These are phyloP conservation scores for Penicillium sp. DNA, from an alignment of 2,329 filamentous ascomycete genomes.

Conservation along the genomic window DNA sequence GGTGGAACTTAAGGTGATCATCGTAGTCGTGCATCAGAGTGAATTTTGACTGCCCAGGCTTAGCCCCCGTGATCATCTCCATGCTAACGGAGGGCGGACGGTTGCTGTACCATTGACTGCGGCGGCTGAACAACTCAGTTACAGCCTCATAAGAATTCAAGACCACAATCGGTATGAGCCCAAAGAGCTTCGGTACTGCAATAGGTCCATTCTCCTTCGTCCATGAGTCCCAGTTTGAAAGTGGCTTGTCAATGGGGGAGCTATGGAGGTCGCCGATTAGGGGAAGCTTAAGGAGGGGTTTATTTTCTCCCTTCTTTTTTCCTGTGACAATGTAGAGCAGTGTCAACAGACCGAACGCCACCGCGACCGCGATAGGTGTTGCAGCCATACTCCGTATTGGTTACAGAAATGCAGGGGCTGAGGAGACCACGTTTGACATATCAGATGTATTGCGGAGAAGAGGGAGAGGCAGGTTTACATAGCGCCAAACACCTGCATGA, in stretches of 20 bases:
- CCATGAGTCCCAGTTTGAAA: constrained; percentile 36
- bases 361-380: not conserved
- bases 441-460: not conserved
- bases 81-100: constrained; percentile 38
- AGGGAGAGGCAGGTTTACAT: not conserved
- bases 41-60: constrained; percentile 21
- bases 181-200: constrained; percentile 26
- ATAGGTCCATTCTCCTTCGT: constrained; percentile 37
- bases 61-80: constrained; percentile 38
- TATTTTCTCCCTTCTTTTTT: not conserved
- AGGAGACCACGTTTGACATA: not conserved
- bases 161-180: constrained; percentile 39
- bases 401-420: not conserved
- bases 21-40: constrained; percentile 52
- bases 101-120: constrained; percentile 42
- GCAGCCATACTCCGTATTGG: not conserved
- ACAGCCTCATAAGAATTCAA: constrained; percentile 37
- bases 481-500: not conserved
- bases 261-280: constrained; percentile 33
- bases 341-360: not conserved
- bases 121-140: constrained; percentile 42
- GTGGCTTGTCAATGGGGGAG: constrained; percentile 27
- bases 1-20: constrained; percentile 48
- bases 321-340: not conserved
- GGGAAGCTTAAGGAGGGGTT: constrained; percentile 23